Evolutionary conservation across 129 eudicot species (phyloP), one percentile per base, ranked within the genome.

Genomic region (Calendula officinalis): DNA sequence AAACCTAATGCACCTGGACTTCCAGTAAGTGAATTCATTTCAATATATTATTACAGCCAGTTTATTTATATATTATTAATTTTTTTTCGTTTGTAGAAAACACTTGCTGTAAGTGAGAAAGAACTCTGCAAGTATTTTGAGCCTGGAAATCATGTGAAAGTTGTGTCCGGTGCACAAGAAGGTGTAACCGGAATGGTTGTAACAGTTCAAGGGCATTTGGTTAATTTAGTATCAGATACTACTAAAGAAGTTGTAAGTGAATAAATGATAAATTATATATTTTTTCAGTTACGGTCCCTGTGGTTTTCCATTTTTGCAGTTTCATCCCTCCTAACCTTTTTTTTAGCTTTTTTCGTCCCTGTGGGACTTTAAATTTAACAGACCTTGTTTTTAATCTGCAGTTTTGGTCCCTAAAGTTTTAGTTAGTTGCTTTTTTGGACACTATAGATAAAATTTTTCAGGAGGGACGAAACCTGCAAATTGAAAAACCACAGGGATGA

Each of bases 111-210:
- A 38, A 81, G 81, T 70, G 92, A 92, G 51, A 88, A 62, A 57
- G 96, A 88, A 74, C 98, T 92, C 2, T 88, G 99, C 92, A 92
- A 92, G 79, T 92, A 88, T 76, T 92, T 92, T 71, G 95, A 92
- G 68, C 89, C 87, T 54, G 96, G 99, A 34, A 83, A 92, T 83
- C 99, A 92, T 66, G 96, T 92, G 64, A 92, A 92, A 76, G 99
- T 92, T 57, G 86, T 92, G 33, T 75, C 99, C 74, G 95, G 99
- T 58, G 78, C 89, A 7, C 79, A 86, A 30, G 99, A 92, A 71
- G 96, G 96, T 71, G 89, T 89, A 51, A 88, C 99, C 58, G 99
- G 96, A 55, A 85, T 88, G 99, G 99, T 92, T 71, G 69, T 92
- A 14, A 85, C 90, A 30, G 95, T 89, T 68, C 67, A 92, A 77